Evolutionary conservation across 106 monocot genomes (phyloP), one percentile per base, ranked within the genome.

Genomic region (Apostasia shenzhenica): DNA sequence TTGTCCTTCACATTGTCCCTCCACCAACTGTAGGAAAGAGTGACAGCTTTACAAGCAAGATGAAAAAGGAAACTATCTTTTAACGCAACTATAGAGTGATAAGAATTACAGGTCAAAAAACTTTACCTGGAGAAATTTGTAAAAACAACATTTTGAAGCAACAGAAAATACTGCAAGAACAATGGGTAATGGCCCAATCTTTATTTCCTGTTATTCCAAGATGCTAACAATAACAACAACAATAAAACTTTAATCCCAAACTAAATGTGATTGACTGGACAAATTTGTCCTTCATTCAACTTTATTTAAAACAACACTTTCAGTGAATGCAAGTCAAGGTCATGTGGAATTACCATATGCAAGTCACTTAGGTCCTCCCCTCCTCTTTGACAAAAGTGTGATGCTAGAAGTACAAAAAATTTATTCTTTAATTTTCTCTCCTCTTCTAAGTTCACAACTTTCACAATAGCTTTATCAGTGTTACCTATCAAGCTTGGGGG

Each of bases 121-220:
- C 65, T 14, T 47, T 57, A 95, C 94, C 91, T 95, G 94, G 46
- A 95, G 74, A 83, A 88, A 85, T 63, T 95, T 95, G 71, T 84
- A 88, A 80, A 87, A 84, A 80, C 85, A 95, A 68, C 83, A 79
- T 77, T 91, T 95, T 41, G 91, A 75, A 43, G 88, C 94, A 9
- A 86, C 94, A 68, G 91, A 95, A 72, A 95, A 95, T 43, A 91
- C 68, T 9, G 78, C 75, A 54, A 95, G 86, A 38, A 88, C 76
- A 59, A 95, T 75, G 13, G 94, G 94, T 61, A 72, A 51, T 57
- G 79, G 75, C 40, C 67, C 80, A 14, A 53, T 45, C 47, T 86
- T 95, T 54, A 88, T 40, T 83, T 91, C 94, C 91, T 95, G 83
- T 74, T 68, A 67, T 2, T 61, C 52, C 3, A 26, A 26, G 26